A percentile compares a stretch with the other conserved stretches of the same genome.
Conservation (phyloP, 305 asterid species). For the Lippia alba region DNA sequence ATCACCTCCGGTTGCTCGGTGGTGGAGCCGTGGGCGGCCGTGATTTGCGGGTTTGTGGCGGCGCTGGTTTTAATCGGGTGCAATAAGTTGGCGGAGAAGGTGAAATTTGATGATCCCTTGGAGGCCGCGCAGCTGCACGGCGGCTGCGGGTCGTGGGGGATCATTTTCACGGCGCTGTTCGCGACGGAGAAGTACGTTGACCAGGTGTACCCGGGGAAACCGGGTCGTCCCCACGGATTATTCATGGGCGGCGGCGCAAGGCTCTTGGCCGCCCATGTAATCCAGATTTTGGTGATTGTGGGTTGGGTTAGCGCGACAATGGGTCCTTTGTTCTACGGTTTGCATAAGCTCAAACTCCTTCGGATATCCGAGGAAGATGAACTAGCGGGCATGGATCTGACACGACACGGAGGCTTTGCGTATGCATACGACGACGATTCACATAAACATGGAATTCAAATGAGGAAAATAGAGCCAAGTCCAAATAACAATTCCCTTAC, state of each 20-base stretch:
- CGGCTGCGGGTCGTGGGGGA: slow-evolving; percentile 91
- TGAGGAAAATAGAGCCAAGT: slow-evolving; percentile 67
- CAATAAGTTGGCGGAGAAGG: slow-evolving; percentile 65
- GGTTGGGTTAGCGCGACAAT: slow-evolving; percentile 89
- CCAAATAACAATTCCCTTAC: slow-evolving; percentile 28
- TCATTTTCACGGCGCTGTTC: slow-evolving; percentile 76
- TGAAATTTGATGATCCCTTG: slow-evolving; percentile 74
- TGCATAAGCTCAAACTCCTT: slow-evolving; percentile 65
- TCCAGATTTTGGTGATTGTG: slow-evolving; percentile 75
- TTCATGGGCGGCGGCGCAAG: slow-evolving; percentile 92
- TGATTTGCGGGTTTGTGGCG: slow-evolving; percentile 85
- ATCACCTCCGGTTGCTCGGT: slow-evolving; percentile 91
- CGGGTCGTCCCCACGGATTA: slow-evolving; percentile 76
- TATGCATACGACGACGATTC: slow-evolving; percentile 65
- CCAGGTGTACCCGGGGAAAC: slow-evolving; percentile 61
- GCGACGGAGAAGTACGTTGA: slow-evolving; percentile 64
- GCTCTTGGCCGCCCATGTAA: slow-evolving; percentile 68
- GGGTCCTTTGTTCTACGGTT: slow-evolving; percentile 71
- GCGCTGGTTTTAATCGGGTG: slow-evolving; percentile 77
- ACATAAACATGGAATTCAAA: slow-evolving; percentile 44
- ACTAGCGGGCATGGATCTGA: slow-evolving; percentile 93
- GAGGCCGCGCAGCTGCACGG: slow-evolving; percentile 97
- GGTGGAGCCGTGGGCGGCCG: slow-evolving; percentile 96
- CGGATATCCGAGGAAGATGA: slow-evolving; percentile 84
- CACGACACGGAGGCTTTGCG: slow-evolving; percentile 96